Percentiles rank a stretch among this genome's conserved stretches.
Conservation (phyloP, 345 rosid genomes). For the Clausena lansium region DNA sequence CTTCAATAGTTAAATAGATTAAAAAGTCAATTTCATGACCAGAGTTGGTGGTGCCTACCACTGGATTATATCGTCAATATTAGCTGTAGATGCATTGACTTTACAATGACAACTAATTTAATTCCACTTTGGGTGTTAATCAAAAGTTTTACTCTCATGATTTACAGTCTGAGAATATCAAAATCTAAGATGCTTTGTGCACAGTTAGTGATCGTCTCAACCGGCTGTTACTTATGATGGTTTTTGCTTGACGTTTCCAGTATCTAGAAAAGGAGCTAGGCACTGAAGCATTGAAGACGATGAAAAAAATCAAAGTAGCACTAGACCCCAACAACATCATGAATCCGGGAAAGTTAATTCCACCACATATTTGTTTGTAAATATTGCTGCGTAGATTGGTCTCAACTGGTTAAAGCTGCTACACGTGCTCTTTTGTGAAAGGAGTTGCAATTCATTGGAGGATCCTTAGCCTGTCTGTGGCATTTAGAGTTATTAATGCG, state of each 20-base stretch:
- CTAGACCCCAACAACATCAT: constrained; percentile 87
- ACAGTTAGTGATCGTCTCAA: neutral
- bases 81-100: neutral
- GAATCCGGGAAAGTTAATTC: constrained; percentile 97
- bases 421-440: neutral
- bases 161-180: neutral
- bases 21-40: neutral
- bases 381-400: neutral
- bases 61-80: neutral
- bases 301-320: constrained; percentile 76
- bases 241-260: constrained; percentile 32
- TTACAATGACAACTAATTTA: neutral
- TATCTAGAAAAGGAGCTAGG: constrained; percentile 91
- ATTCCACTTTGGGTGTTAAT: neutral
- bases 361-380: constrained; percentile 81
- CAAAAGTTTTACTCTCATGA: neutral
- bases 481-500: neutral
- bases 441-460: neutral
- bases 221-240: neutral
- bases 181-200: neutral
- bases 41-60: neutral
- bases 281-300: constrained; percentile 69
- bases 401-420: neutral
- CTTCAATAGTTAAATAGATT: too few species aligned
- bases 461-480: neutral